phyloP scores from a whole-genome alignment of 805 yeast genomes.

The Isabelozyma gotoi region DNA sequence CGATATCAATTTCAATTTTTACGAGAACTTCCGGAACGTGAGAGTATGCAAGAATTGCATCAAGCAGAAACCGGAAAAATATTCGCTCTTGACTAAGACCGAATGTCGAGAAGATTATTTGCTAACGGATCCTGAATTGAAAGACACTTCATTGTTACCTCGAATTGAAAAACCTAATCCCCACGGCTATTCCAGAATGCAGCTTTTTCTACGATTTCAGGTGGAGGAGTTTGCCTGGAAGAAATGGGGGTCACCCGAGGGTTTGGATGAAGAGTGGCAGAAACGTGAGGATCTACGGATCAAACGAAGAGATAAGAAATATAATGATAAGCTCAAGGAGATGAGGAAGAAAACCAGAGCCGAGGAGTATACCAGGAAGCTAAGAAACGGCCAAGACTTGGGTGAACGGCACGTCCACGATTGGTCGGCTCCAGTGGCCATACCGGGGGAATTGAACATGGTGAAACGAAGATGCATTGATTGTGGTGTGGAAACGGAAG shows the following conservation, averaged over 20 bases:
- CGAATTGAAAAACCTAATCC: constrained; percentile 92
- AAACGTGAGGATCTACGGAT: constrained; percentile 72
- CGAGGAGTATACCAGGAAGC: constrained; percentile 74
- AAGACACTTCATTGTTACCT: constrained; percentile 65
- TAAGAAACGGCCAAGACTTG: constrained; percentile 55
- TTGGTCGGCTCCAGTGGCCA: constrained; percentile 60
- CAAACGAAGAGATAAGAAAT: constrained; percentile 73
- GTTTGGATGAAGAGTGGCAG: constrained; percentile 90
- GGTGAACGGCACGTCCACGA: constrained; percentile 70
- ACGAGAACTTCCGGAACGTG: constrained; percentile 60
- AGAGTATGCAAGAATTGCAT: constrained; percentile 82
- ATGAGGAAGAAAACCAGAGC: constrained; percentile 94
- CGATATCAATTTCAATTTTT: constrained; percentile 75
- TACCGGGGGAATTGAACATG: constrained; percentile 35
- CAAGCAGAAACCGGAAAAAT: constrained; percentile 76
- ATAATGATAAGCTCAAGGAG: constrained; percentile 72
- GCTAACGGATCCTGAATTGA: constrained; percentile 88
- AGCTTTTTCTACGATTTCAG: constrained; percentile 82
- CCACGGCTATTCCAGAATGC: constrained; percentile 92
- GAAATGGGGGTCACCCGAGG: constrained; percentile 93
- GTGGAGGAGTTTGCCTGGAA: constrained; percentile 91
- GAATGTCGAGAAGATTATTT: constrained; percentile 93
- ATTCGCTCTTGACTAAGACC: constrained; percentile 87
- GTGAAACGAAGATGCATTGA: constrained; percentile 65
- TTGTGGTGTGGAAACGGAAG: constrained; percentile 86